Conservation (phyloP, 2,329 filamentous ascomycete species). For the Exophiala alcalophila region DNA sequence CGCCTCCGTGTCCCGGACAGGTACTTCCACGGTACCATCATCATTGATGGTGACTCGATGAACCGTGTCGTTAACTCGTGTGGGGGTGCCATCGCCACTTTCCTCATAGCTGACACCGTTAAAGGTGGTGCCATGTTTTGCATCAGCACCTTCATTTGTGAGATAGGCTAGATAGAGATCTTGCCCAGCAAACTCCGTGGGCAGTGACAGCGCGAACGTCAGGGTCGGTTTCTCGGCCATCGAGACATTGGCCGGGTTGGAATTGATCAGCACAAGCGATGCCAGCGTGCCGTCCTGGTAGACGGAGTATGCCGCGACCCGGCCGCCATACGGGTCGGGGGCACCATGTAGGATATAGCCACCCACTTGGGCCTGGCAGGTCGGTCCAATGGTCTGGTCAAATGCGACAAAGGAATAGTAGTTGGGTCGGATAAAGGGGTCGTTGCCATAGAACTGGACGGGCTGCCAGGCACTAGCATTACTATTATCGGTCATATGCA, state of each 20-base stretch:
- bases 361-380: slow-evolving; percentile 47
- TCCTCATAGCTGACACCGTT: slow-evolving; percentile 49
- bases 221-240: slow-evolving; percentile 39
- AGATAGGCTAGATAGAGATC: slow-evolving; percentile 49
- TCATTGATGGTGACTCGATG: slow-evolving; percentile 35
- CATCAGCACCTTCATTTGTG: slow-evolving; percentile 47
- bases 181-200: slow-evolving; percentile 39
- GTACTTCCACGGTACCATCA: slow-evolving; percentile 37
- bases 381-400: slow-evolving; percentile 49
- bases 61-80: slow-evolving; percentile 35
- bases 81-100: slow-evolving; percentile 42
- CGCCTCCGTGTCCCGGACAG: slow-evolving; percentile 47
- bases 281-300: slow-evolving; percentile 45
- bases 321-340: slow-evolving; percentile 40
- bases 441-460: slow-evolving; percentile 39
- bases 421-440: slow-evolving; percentile 46
- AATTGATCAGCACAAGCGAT: slow-evolving; percentile 49
- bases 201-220: slow-evolving; percentile 43
- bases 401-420: slow-evolving; percentile 54
- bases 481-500: slow-evolving; percentile 56
- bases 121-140: slow-evolving; percentile 44
- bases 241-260: slow-evolving; percentile 43
- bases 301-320: slow-evolving; percentile 45
- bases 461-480: slow-evolving; percentile 52
- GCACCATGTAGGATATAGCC: slow-evolving; percentile 34